Evolutionary conservation across 2,329 filamentous ascomycete genomes (phyloP).

Genomic region (Exophiala mesophila): DNA sequence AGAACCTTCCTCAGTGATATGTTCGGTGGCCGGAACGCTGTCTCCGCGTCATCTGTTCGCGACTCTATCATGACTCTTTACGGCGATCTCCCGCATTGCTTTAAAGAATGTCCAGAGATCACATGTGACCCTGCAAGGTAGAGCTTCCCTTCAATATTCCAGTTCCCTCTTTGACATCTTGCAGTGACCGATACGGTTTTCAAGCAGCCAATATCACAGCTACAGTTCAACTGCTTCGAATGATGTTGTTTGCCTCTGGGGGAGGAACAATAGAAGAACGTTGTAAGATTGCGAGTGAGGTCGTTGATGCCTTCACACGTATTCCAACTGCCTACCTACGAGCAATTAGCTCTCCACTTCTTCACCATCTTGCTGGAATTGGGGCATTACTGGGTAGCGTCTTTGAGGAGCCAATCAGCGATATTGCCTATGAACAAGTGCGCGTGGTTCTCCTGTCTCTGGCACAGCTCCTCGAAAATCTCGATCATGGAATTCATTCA

Average conservation of each 20-base stretch:
- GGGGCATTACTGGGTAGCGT: constrained; percentile 47
- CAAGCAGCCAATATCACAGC: constrained; percentile 50
- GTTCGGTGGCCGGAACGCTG: constrained; percentile 12
- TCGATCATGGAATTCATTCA: constrained; percentile 40
- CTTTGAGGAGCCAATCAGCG: constrained; percentile 42
- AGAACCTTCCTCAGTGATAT: constrained; percentile 18
- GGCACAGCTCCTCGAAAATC: constrained; percentile 42
- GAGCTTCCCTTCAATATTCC: background rate
- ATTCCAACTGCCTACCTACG: constrained; percentile 44
- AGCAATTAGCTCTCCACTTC: constrained; percentile 46
- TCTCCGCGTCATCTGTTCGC: constrained; percentile 14
- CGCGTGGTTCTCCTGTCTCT: constrained; percentile 41
- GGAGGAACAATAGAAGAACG: constrained; percentile 39
- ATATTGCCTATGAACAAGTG: constrained; percentile 39
- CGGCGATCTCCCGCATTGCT: constrained; percentile 20
- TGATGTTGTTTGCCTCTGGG: constrained; percentile 40
- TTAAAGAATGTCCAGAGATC: constrained; percentile 20
- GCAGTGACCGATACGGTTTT: constrained; percentile 43
- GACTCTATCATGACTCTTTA: constrained; percentile 20
- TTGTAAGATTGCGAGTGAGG: constrained; percentile 43
- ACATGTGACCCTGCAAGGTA: constrained; percentile 39
- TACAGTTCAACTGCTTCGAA: constrained; percentile 46
- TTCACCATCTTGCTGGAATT: constrained; percentile 47
- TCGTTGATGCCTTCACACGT: constrained; percentile 40
- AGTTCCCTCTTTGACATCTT: too few species aligned